Base-by-base conservation (phyloP, 129 eudicot genomes). In the Pittosporum tobira region DNA sequence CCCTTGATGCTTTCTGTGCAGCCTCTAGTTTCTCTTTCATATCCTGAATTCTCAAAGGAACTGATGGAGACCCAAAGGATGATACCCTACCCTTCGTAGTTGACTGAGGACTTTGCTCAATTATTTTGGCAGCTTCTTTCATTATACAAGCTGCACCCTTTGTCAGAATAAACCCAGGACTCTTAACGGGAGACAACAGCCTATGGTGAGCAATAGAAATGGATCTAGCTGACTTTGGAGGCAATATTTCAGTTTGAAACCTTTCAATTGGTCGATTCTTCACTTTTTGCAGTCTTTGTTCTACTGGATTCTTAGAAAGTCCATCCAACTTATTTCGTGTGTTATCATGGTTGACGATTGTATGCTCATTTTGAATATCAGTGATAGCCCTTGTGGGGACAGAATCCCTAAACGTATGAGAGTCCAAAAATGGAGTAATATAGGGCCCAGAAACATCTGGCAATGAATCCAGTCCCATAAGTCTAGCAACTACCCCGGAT, bases 401-500 rank as follows among this genome's bases (percentile, higher is more conserved):
- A 68, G 81, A 70, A 65, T 81, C 81, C 68, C 87, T 71, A 65
- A 74, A 79, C 19, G 95, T 76, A 20, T 68, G 77, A 51, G 85
- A 64, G 28, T 81, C 84, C 12, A 46, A 65, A 47, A 63, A 63
- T 27, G 85, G 75, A 47, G 74, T 67, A 61, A 43, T 73, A 71
- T 61, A 59, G 48, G 79, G 72, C 52, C 83, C 96, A 54, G 77
- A 69, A 69, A 57, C 61, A 70, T 74, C 72, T 56, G 96, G 96
- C 72, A 91, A 67, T 14, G 94, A 80, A 55, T 91, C 99, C 49
- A 91, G 73, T 57, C 99, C 99, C 96, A 91, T 91, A 65, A 91
- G 99, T 59, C 94, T 87, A 51, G 96, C 99, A 65, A 91, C 99
- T 62, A 91, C 99, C 57, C 99, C 99, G 21, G 99, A 96, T 34